Conservation (phyloP, 177 flowering plant species). For the Vitis hybrid region DNA sequence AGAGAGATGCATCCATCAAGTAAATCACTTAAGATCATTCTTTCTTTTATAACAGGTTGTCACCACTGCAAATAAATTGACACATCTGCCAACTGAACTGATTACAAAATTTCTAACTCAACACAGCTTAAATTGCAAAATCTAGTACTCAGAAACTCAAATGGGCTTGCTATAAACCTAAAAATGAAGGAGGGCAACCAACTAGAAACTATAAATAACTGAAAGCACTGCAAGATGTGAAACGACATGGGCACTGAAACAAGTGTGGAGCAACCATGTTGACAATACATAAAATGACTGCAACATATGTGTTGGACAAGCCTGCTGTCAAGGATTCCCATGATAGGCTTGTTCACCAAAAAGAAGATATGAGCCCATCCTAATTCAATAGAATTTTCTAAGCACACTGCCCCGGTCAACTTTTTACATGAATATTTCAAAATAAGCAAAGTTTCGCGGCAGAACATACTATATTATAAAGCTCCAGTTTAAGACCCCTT, state of each 20-base stretch:
- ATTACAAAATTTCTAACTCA: not conserved
- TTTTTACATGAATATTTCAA: no score
- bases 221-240: not conserved
- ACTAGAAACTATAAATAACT: not conserved
- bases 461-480: no score
- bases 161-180: not conserved
- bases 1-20: conserved; percentile 8
- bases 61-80: not conserved
- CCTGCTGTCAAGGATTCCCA: no score
- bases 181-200: not conserved
- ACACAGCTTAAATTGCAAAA: not conserved
- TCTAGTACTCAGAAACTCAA: conserved; percentile 3
- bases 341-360: no score
- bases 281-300: not conserved
- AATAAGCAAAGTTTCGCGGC: no score
- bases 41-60: not conserved
- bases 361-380: no score
- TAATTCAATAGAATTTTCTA: no score
- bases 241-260: not conserved
- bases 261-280: not conserved
- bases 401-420: no score
- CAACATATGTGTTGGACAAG: no score
- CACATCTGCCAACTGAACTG: not conserved
- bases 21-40: no score
- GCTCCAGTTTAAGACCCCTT: no score